Conservation (phyloP, 306 rosid genomes). For the Vigna angularis region DNA sequence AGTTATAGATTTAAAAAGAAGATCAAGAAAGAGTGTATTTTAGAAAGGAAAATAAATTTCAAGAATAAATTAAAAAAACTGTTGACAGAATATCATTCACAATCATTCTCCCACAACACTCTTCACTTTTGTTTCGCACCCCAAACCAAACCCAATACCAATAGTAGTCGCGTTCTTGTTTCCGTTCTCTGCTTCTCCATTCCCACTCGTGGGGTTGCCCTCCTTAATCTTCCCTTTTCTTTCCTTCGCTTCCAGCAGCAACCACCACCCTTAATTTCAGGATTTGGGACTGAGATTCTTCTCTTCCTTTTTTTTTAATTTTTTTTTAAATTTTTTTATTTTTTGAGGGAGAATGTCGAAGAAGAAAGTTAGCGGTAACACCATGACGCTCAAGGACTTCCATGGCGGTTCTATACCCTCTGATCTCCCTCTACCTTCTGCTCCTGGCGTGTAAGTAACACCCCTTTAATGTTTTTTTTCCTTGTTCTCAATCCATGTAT, state of each 20-base stretch:
- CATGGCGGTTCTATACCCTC: conserved; percentile 98
- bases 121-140: conserved; percentile 7
- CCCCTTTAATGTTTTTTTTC: conserved; percentile 18
- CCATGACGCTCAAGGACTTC: conserved; percentile 98
- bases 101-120: background rate
- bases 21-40: background rate
- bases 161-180: conserved; percentile 10
- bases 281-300: conserved; percentile 8
- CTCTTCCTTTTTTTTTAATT: background rate
- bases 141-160: background rate
- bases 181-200: background rate
- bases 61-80: background rate
- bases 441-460: conserved; percentile 88
- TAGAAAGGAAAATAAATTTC: no score
- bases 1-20: no score
- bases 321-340: background rate
- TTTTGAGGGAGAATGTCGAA: conserved; percentile 74
- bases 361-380: conserved; percentile 89
- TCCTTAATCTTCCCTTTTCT: background rate
- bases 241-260: background rate
- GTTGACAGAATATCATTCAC: background rate
- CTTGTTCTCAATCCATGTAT: background rate
- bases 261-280: background rate
- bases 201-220: conserved; percentile 24
- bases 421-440: conserved; percentile 97